These are phyloP conservation scores for Pyrenophora seminiperda DNA, from an alignment of 2,329 filamentous ascomycete genomes.

Conservation along the genomic window DNA sequence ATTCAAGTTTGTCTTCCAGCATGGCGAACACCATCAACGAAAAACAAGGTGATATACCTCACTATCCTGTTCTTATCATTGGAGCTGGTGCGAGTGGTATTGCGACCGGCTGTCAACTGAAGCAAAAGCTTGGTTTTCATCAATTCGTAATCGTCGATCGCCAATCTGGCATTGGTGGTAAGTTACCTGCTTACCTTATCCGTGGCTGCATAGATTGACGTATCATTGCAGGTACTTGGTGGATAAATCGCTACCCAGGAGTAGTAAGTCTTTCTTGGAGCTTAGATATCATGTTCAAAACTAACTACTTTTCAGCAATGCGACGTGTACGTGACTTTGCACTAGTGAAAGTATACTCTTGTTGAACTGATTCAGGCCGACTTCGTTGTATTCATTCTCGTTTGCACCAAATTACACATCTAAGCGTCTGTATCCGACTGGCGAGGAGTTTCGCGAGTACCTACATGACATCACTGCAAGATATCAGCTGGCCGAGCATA, in stretches of 20 bases:
- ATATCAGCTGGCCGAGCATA: background rate
- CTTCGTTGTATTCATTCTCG: background rate
- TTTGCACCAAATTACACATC: slow-evolving; percentile 1
- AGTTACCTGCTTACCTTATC: background rate
- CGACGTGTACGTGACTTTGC: background rate
- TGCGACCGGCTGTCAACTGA: background rate
- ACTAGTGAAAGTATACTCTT: too few species aligned
- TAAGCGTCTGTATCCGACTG: background rate
- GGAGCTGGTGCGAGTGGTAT: background rate
- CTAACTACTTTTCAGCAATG: background rate
- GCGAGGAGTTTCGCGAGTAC: slow-evolving; percentile 1
- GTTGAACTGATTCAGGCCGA: background rate
- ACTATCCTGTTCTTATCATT: background rate
- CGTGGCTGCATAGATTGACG: background rate
- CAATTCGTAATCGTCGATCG: background rate
- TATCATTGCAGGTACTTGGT: background rate
- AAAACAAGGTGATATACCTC: background rate
- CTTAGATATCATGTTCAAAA: background rate
- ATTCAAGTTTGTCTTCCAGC: background rate
- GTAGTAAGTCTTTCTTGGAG: background rate
- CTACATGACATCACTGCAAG: background rate
- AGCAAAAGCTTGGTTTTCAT: background rate
- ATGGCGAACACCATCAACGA: background rate
- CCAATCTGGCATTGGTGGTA: background rate
- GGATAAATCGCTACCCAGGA: background rate